Conservation (phyloP, 257 asterid genomes). For the Jacaranda copaia region DNA sequence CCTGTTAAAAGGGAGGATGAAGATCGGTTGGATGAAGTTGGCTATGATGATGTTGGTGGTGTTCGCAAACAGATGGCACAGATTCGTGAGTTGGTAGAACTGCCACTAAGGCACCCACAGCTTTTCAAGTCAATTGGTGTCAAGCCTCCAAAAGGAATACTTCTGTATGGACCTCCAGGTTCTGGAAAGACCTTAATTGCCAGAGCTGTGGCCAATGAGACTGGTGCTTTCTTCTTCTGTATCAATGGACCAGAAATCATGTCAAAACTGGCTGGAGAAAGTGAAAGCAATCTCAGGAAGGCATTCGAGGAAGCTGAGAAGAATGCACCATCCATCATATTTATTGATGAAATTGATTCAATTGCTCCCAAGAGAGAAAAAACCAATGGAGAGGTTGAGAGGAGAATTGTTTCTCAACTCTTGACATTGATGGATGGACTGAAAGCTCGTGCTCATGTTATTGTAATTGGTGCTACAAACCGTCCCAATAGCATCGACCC, state of each 20-base stretch:
- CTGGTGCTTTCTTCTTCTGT: conserved; percentile 93
- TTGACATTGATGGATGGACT: conserved; percentile 95
- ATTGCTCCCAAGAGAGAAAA: conserved; percentile 97
- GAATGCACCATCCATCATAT: conserved; percentile 93
- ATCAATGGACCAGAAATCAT: conserved; percentile 91
- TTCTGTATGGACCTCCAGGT: conserved; percentile 90
- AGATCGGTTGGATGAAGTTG: conserved; percentile 77
- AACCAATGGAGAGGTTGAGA: conserved; percentile 91
- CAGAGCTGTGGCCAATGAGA: conserved; percentile 91
- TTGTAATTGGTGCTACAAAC: conserved; percentile 94
- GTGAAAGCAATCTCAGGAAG: conserved; percentile 92
- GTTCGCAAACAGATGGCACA: conserved; percentile 96
- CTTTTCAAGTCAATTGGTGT: conserved; percentile 90
- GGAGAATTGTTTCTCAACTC: conserved; percentile 95
- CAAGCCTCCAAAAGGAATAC: conserved; percentile 87
- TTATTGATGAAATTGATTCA: conserved; percentile 88
- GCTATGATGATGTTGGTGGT: conserved; percentile 92
- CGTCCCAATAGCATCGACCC: conserved; percentile 96
- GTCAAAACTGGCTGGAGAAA: conserved; percentile 95
- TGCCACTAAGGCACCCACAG: conserved; percentile 88
- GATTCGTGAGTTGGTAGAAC: conserved; percentile 85
- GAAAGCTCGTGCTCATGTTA: conserved; percentile 89
- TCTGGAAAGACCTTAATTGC: conserved; percentile 93
- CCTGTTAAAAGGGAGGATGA: conserved; percentile 84
- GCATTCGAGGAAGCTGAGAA: conserved; percentile 96